Percentiles rank a stretch among this genome's conserved stretches.
These are phyloP conservation scores for Cyberlindnera samutprakarnensis DNA, from an alignment of 805 yeast species.

Conservation along the genomic window DNA sequence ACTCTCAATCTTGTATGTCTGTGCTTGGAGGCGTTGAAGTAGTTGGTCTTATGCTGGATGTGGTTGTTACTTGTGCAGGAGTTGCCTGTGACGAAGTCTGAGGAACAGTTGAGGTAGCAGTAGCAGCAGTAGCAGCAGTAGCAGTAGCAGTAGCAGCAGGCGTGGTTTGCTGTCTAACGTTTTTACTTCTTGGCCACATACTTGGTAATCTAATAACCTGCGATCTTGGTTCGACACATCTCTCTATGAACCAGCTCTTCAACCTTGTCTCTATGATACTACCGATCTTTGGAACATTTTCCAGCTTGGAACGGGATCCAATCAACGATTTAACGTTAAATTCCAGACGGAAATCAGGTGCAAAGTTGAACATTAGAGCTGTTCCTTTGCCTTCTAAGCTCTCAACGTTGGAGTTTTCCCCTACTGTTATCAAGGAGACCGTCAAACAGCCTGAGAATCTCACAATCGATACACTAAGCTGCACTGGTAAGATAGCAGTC, in stretches of 20 bases:
- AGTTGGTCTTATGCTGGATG: too few species aligned
- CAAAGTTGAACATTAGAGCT: slow-evolving; percentile 80
- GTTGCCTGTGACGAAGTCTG: too few species aligned
- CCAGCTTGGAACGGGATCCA: slow-evolving; percentile 87
- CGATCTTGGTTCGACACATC: slow-evolving; percentile 91
- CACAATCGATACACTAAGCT: slow-evolving; percentile 78
- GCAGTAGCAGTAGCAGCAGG: slow-evolving; percentile 5
- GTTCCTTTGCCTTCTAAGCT: slow-evolving; percentile 37
- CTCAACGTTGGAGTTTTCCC: slow-evolving; percentile 12
- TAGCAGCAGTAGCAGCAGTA: too few species aligned
- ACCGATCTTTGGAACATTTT: slow-evolving; percentile 88
- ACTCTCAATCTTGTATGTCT: slow-evolving; percentile 11
- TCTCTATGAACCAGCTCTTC: slow-evolving; percentile 82
- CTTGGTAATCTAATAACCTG: slow-evolving; percentile 82
- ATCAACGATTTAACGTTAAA: slow-evolving; percentile 83
- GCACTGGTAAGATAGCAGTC: slow-evolving; percentile 83
- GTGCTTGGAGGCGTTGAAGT: too few species aligned
- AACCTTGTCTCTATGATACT: slow-evolving; percentile 76
- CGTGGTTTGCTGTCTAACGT: slow-evolving; percentile 38
- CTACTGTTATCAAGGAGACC: slow-evolving; percentile 40
- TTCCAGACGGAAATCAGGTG: slow-evolving; percentile 86
- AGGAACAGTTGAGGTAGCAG: too few species aligned
- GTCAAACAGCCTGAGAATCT: slow-evolving; percentile 87
- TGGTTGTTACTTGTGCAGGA: too few species aligned
- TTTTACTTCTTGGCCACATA: slow-evolving; percentile 71